These are phyloP conservation scores for Houttuynia cordata DNA, from an alignment of 164 flowering plant genomes.

Conservation along the genomic window DNA sequence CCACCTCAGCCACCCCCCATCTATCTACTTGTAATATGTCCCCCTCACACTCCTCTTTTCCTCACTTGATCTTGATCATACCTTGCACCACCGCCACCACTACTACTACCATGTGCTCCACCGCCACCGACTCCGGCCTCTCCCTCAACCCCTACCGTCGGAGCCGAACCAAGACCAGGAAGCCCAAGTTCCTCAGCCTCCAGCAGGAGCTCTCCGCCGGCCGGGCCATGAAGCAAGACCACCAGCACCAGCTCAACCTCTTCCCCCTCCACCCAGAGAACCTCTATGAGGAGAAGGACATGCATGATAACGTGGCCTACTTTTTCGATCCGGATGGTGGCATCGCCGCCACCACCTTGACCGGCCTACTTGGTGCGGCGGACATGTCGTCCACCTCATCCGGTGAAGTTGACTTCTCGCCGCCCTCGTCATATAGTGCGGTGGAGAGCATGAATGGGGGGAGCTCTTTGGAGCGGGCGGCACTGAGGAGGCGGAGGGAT, in stretches of 20 bases:
- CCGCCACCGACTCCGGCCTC: not conserved
- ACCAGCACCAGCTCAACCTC: slow-evolving; percentile 29
- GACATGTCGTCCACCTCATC: not conserved
- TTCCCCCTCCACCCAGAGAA: slow-evolving; percentile 53
- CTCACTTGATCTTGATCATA: not conserved
- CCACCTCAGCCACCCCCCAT: not conserved
- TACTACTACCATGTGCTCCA: too few species aligned
- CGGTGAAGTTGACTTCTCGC: not conserved
- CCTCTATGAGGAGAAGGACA: slow-evolving; percentile 20
- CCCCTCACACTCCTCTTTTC: not conserved
- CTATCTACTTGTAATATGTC: not conserved
- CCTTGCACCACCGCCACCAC: too few species aligned
- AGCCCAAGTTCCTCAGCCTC: slow-evolving; percentile 44
- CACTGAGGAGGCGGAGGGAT: slow-evolving; percentile 36
- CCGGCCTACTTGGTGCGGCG: slow-evolving; percentile 27
- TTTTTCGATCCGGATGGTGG: slow-evolving; percentile 32
- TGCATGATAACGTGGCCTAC: slow-evolving; percentile 21
- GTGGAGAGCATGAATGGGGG: slow-evolving; percentile 15
- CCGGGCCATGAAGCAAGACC: not conserved
- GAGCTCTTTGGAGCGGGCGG: slow-evolving; percentile 28
- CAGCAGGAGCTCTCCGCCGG: slow-evolving; percentile 4
- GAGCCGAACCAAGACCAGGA: slow-evolving; percentile 29
- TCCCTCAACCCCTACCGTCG: slow-evolving; percentile 13
- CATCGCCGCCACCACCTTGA: slow-evolving; percentile 26
- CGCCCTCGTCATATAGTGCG: slow-evolving; percentile 9